Percentiles rank a stretch among this genome's conserved stretches.
Evolutionary conservation across 306 rosid genomes (phyloP).

Genomic region (Castanospermum australe): DNA sequence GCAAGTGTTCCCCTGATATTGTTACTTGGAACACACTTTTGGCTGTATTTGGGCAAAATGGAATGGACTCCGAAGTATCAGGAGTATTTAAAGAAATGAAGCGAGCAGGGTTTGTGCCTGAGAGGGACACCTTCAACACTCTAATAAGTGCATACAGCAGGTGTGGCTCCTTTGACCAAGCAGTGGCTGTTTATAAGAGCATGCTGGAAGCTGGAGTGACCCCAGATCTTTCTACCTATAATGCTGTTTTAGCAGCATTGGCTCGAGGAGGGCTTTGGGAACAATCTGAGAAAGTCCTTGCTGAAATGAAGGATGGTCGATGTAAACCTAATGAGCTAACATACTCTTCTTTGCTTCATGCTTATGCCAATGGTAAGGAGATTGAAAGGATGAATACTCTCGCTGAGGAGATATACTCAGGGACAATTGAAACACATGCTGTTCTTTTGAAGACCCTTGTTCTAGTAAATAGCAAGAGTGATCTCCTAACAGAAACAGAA

Average conservation of each 20-base stretch:
- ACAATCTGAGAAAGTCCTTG: slow-evolving; percentile 78
- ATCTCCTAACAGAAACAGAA: slow-evolving; percentile 82
- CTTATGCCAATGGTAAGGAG: slow-evolving; percentile 89
- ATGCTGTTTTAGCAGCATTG: slow-evolving; percentile 88
- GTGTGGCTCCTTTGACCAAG: slow-evolving; percentile 86
- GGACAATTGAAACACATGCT: slow-evolving; percentile 56
- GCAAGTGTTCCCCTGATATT: slow-evolving; percentile 71
- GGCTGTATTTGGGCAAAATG: slow-evolving; percentile 90
- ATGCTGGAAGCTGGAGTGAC: slow-evolving; percentile 88
- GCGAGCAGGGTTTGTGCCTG: slow-evolving; percentile 76
- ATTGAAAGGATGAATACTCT: slow-evolving; percentile 60
- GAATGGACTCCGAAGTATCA: slow-evolving; percentile 77
- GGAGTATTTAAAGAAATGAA: slow-evolving; percentile 70
- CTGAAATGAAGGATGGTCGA: slow-evolving; percentile 73
- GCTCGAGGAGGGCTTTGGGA: slow-evolving; percentile 95
- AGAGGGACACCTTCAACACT: slow-evolving; percentile 73
- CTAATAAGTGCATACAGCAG: slow-evolving; percentile 88
- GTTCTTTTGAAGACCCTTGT: slow-evolving; percentile 93
- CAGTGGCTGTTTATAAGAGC: slow-evolving; percentile 72
- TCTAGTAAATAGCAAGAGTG: slow-evolving; percentile 75
- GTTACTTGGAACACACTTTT: slow-evolving; percentile 95
- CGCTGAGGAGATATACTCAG: slow-evolving; percentile 77
- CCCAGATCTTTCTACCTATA: slow-evolving; percentile 88
- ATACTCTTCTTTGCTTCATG: slow-evolving; percentile 84
- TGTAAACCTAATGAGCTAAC: slow-evolving; percentile 88